Evolutionary conservation across 2,329 filamentous ascomycete genomes (phyloP).

Genomic region (Trichoderma sp.): DNA sequence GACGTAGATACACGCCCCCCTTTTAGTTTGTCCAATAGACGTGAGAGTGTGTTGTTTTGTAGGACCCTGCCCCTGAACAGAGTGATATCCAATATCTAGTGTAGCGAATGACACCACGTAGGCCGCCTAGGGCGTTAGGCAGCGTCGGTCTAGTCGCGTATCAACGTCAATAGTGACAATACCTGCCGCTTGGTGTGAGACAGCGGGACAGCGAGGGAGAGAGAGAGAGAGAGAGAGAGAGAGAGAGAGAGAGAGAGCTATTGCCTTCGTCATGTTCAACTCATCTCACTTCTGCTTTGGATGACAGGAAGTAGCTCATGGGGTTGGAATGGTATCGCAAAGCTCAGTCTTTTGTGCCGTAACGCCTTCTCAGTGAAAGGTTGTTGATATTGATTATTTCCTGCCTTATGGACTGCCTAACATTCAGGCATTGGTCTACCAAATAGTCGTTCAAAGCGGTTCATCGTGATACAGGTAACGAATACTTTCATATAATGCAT

Average conservation of each 20-base stretch:
- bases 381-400: not conserved
- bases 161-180: not conserved
- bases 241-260: not conserved
- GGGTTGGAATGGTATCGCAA: not conserved
- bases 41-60: not conserved
- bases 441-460: not conserved
- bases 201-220: not conserved
- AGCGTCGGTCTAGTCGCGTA: not conserved
- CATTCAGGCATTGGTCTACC: not conserved
- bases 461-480: not conserved
- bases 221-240: not conserved
- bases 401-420: not conserved
- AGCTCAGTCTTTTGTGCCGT: not conserved
- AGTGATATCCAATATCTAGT: not conserved
- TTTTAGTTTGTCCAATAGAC: conserved; percentile 1
- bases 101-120: not conserved
- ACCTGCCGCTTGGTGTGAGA: not conserved
- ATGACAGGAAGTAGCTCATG: not conserved
- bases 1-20: not conserved
- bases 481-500: conserved; percentile 1
- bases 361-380: not conserved
- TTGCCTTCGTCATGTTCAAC: not conserved
- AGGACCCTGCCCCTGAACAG: not conserved
- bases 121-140: not conserved
- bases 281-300: not conserved